Percentiles rank a stretch among this genome's conserved stretches.
These are phyloP conservation scores for Cryptococcus amylolentus DNA, from an alignment of 1,284 basidiomycete genomes.

Conservation along the genomic window DNA sequence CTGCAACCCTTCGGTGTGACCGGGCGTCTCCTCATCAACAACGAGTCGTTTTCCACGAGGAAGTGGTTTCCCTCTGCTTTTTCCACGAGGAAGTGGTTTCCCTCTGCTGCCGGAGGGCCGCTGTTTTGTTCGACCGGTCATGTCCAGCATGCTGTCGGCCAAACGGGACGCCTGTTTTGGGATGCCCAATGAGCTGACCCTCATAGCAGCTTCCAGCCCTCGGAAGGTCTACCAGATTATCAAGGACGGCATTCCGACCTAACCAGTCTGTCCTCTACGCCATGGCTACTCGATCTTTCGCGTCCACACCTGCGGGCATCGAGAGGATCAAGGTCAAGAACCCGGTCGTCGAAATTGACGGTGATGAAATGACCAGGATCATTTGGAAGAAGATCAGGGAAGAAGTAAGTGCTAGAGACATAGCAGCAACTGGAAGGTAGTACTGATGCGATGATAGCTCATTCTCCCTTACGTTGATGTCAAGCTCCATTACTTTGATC, in stretches of 20 bases:
- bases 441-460: conserved; percentile 56
- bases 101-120: neutral
- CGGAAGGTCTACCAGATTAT: neutral
- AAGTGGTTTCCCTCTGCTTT: neutral
- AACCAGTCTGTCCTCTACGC: conserved; percentile 7
- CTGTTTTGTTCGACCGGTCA: neutral
- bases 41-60: neutral
- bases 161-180: neutral
- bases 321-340: conserved; percentile 69
- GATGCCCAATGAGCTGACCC: neutral
- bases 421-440: neutral
- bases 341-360: conserved; percentile 94
- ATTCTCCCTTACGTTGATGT: conserved; percentile 92
- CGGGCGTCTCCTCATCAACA: neutral
- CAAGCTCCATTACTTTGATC: conserved; percentile 97
- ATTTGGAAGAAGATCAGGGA: conserved; percentile 99
- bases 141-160: neutral
- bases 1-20: neutral
- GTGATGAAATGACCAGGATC: conserved; percentile 95
- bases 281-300: conserved; percentile 22
- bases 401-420: conserved; percentile 60
- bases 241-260: conserved; percentile 4
- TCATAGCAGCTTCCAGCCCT: neutral
- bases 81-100: too few species aligned
- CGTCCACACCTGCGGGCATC: conserved; percentile 29